Evolutionary conservation across 768 basidiomycete genomes (phyloP).

Genomic region (Asterophora parasitica): DNA sequence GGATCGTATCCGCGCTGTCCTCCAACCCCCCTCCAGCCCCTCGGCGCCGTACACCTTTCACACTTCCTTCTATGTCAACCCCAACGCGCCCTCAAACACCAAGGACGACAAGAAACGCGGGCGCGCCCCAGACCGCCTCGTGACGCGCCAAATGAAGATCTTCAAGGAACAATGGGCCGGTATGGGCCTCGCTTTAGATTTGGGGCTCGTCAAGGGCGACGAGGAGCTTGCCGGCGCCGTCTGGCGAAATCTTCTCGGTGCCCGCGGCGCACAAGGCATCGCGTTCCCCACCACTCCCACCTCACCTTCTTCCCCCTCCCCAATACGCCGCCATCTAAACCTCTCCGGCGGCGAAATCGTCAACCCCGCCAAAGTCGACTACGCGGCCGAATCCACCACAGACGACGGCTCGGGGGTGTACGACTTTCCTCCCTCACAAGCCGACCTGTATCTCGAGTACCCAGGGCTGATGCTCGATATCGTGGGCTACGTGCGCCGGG

Average conservation of each 20-base stretch:
- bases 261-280: conserved; percentile 74
- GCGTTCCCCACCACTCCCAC: conserved; percentile 29
- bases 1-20: conserved; percentile 77
- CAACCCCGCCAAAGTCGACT: conserved; percentile 51
- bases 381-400: conserved; percentile 51
- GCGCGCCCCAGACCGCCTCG: conserved; percentile 70
- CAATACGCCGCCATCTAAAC: conserved; percentile 57
- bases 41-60: conserved; percentile 40
- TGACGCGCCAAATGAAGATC: conserved; percentile 86
- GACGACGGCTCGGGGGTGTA: conserved; percentile 73
- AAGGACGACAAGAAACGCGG: conserved; percentile 18
- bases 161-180: conserved; percentile 92
- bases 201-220: conserved; percentile 72
- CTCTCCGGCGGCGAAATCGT: conserved; percentile 64
- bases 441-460: conserved; percentile 66
- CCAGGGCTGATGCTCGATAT: conserved; percentile 71
- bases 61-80: conserved; percentile 43
- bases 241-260: conserved; percentile 90
- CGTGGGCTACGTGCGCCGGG: conserved; percentile 66
- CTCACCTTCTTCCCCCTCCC: conserved; percentile 4
- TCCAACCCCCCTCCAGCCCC: conserved; percentile 50
- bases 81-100: conserved; percentile 26
- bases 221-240: conserved; percentile 80
- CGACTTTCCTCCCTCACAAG: conserved; percentile 57
- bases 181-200: conserved; percentile 71